Evolutionary conservation across 2,329 filamentous ascomycete species (phyloP).

Genomic region (Colletotrichum plurivorum): DNA sequence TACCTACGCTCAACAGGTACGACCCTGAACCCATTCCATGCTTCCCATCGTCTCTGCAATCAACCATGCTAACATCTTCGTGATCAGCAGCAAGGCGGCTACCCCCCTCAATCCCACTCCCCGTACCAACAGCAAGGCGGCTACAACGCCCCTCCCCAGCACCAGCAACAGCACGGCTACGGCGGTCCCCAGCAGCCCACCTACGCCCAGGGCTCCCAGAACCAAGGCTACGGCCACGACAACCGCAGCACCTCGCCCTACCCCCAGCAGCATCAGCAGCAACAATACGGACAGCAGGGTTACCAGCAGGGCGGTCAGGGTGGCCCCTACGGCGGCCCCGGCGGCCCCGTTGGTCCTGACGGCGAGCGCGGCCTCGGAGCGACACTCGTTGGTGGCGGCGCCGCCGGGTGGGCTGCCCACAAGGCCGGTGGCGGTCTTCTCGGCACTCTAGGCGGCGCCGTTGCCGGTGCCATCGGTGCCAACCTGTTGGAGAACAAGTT

Average conservation of each 20-base stretch:
- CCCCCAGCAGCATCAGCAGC: conserved; percentile 42
- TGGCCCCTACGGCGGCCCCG: conserved; percentile 39
- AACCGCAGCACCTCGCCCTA: conserved; percentile 43
- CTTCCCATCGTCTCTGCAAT: not conserved
- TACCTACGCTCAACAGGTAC: conserved; percentile 45
- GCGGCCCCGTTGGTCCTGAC: conserved; percentile 49
- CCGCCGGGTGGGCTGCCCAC: conserved; percentile 68
- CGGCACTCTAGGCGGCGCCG: conserved; percentile 64
- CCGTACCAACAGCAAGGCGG: conserved; percentile 41
- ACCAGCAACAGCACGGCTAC: conserved; percentile 34
- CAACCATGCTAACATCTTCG: conserved; percentile 14
- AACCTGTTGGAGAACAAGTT: conserved; percentile 63
- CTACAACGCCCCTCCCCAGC: conserved; percentile 37
- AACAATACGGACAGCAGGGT: conserved; percentile 40
- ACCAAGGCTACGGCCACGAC: conserved; percentile 50
- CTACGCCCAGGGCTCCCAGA: conserved; percentile 43
- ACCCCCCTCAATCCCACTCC: conserved; percentile 41
- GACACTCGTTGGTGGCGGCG: conserved; percentile 66
- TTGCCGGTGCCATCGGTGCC: conserved; percentile 69
- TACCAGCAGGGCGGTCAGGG: conserved; percentile 27
- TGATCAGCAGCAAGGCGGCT: conserved; percentile 39
- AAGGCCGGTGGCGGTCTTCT: conserved; percentile 67
- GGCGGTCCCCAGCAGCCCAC: conserved; percentile 38
- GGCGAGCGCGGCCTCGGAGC: conserved; percentile 71
- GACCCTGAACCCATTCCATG: not conserved